A percentile compares a stretch with the other conserved stretches of the same genome.
These are phyloP conservation scores for Cephaloascus fragrans DNA, from an alignment of 805 yeast genomes.

Conservation along the genomic window DNA sequence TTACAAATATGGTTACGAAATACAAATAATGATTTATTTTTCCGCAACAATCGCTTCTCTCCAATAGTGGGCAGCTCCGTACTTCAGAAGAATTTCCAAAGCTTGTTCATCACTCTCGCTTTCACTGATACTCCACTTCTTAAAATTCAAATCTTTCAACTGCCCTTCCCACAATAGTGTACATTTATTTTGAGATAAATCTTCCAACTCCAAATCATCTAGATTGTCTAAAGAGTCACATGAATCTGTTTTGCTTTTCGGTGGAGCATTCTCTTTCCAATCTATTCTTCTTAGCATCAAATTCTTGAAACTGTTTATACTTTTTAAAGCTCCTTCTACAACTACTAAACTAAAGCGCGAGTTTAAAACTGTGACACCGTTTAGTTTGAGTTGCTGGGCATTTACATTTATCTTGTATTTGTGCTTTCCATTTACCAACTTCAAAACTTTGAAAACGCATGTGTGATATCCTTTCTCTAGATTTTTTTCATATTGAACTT, in stretches of 20 bases:
- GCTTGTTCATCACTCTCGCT: conserved; percentile 44
- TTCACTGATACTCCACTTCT: conserved; percentile 59
- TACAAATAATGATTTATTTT: too few species aligned
- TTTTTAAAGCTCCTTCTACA: conserved; percentile 64
- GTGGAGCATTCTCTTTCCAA: conserved; percentile 51
- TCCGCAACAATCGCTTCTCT: conserved; percentile 18
- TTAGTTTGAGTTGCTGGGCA: conserved; percentile 61
- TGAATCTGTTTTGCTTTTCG: conserved; percentile 10
- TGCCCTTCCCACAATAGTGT: conserved; percentile 65
- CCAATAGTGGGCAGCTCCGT: conserved; percentile 55
- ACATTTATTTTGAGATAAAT: conserved; percentile 35
- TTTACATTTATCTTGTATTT: conserved; percentile 68
- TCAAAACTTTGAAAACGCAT: conserved; percentile 48
- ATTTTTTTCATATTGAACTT: conserved; percentile 36
- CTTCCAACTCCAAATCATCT: conserved; percentile 12
- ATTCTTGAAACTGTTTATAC: conserved; percentile 52
- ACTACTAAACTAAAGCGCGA: conserved; percentile 47
- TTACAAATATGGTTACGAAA: too few species aligned
- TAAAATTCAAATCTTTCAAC: conserved; percentile 41
- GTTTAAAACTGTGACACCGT: conserved; percentile 49
- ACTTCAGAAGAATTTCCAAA: conserved; percentile 34
- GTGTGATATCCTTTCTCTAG: conserved; percentile 41
- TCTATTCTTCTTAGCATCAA: conserved; percentile 51
- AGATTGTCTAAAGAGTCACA: conserved; percentile 8
- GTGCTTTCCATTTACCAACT: conserved; percentile 55